A percentile compares a stretch with the other conserved stretches of the same genome.
These are phyloP conservation scores for Parsonsia alboflavescens DNA, from an alignment of 257 asterid genomes.

Conservation along the genomic window DNA sequence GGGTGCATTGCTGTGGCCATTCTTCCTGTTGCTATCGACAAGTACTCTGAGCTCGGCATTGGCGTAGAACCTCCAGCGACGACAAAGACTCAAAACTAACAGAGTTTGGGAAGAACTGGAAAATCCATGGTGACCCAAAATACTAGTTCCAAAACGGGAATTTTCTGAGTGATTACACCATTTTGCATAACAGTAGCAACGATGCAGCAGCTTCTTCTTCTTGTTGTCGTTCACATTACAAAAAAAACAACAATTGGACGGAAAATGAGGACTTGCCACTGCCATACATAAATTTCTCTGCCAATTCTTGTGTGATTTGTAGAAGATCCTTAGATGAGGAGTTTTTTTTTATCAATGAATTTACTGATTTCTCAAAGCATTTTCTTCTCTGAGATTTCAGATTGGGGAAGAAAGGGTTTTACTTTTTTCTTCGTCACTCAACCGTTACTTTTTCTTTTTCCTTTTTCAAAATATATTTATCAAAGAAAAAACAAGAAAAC, in stretches of 20 bases:
- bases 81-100: not conserved
- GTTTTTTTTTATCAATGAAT: not conserved
- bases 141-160: constrained; percentile 18
- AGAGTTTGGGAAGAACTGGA: constrained; percentile 3
- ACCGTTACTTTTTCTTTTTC: not conserved
- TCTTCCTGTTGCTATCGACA: constrained; percentile 15
- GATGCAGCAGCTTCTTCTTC: not conserved
- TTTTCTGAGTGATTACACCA: not conserved
- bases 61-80: constrained; percentile 26
- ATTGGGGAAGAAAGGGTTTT: not conserved
- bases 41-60: constrained; percentile 21
- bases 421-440: not conserved
- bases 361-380: not conserved
- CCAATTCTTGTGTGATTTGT: not conserved
- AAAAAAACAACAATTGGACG: constrained; percentile 7
- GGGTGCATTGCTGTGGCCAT: constrained; percentile 17
- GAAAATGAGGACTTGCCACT: constrained; percentile 25
- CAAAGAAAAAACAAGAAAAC: too few species aligned
- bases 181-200: not conserved
- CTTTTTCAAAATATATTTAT: too few species aligned
- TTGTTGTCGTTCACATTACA: constrained; percentile 10
- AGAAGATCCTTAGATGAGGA: constrained; percentile 2
- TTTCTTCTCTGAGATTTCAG: not conserved
- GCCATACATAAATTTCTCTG: constrained; percentile 22
- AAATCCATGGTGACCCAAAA: constrained; percentile 8